Conservation (phyloP, 768 basidiomycete species). For the Amanita polypyramis region DNA sequence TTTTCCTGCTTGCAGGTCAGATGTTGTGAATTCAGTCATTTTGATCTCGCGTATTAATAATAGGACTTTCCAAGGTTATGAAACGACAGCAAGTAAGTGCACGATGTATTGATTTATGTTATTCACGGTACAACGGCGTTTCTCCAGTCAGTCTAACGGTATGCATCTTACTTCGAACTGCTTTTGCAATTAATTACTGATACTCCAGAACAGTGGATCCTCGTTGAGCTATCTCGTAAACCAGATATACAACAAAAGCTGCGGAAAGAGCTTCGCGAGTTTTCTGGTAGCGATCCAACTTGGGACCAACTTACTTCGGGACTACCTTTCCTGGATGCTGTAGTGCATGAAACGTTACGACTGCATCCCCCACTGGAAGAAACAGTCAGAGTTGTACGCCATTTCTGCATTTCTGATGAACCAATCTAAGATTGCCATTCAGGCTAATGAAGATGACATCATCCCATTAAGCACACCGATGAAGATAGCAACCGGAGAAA, state of each 20-base stretch:
- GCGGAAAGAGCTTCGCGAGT: constrained; percentile 12
- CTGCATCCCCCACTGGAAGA: constrained; percentile 25
- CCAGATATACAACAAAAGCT: constrained; percentile 12
- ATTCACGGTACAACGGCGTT: neutral
- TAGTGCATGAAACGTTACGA: constrained; percentile 28
- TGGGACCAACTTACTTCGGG: constrained; percentile 31
- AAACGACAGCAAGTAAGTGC: constrained; percentile 8
- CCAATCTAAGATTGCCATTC: neutral
- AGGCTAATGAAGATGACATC: constrained; percentile 29
- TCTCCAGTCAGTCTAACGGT: neutral
- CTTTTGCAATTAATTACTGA: neutral
- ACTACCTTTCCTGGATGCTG: constrained; percentile 34
- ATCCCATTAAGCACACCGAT: constrained; percentile 26
- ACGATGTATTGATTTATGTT: neutral
- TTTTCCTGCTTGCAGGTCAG: constrained; percentile 1
- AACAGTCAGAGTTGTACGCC: constrained; percentile 21
- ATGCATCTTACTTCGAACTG: neutral
- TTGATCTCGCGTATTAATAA: neutral
- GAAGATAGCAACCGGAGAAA: constrained; percentile 17
- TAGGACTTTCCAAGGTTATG: neutral
- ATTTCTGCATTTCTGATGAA: neutral
- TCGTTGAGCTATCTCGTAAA: constrained; percentile 15
- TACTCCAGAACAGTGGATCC: constrained; percentile 12
- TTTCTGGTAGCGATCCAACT: constrained; percentile 19
- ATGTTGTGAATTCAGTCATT: neutral